These are phyloP conservation scores for Tagetes patula DNA, from an alignment of 129 eudicot genomes.

Conservation along the genomic window DNA sequence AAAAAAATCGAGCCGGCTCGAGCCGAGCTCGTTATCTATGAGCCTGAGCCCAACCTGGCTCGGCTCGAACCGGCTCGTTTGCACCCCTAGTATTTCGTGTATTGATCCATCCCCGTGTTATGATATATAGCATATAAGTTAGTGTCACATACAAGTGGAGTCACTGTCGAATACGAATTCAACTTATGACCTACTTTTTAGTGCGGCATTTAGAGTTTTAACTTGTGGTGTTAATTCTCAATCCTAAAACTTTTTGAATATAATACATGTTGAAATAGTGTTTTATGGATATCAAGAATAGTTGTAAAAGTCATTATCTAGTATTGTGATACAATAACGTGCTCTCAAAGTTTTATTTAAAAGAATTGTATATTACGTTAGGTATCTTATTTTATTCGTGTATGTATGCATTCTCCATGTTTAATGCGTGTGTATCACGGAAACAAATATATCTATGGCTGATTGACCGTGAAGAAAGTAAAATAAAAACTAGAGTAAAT, in stretches of 20 bases:
- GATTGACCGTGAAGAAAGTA: not conserved
- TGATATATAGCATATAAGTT: not conserved
- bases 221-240: slow-evolving; percentile 22
- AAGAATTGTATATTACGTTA: not conserved
- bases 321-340: not conserved
- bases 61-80: too few species aligned
- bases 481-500: too few species aligned
- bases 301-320: not conserved
- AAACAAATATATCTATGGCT: not conserved
- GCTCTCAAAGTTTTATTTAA: not conserved
- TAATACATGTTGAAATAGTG: slow-evolving; percentile 23
- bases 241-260: not conserved
- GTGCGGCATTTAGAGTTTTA: not conserved
- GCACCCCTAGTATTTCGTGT: not conserved
- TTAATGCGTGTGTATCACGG: not conserved
- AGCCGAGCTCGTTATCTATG: too few species aligned
- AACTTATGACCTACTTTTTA: slow-evolving; percentile 7
- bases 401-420: not conserved
- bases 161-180: slow-evolving; percentile 30
- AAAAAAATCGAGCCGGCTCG: too few species aligned
- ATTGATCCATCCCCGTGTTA: not conserved
- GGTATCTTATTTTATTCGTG: not conserved
- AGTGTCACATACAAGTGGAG: not conserved
- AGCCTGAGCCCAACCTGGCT: too few species aligned
- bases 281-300: slow-evolving; percentile 21